Percentiles rank a stretch among this genome's conserved stretches.
Evolutionary conservation across 2,329 filamentous ascomycete species (phyloP).

Genomic region (Elsinoe fawcettii): DNA sequence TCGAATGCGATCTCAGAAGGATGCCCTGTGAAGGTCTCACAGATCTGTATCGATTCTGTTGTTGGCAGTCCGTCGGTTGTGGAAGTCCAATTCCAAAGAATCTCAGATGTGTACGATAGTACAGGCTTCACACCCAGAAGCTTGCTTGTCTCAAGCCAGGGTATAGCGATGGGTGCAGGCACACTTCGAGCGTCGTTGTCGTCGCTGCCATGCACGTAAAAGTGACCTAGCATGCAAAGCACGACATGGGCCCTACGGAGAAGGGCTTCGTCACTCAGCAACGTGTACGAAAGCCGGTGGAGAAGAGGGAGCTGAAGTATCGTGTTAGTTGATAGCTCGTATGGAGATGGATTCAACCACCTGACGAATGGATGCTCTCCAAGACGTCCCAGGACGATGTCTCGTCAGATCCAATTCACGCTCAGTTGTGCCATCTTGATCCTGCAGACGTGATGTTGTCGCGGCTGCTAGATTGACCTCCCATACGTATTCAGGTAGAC

Average conservation of each 20-base stretch:
- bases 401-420: background rate
- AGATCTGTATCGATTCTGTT: background rate
- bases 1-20: background rate
- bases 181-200: background rate
- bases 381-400: background rate
- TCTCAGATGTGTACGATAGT: background rate
- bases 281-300: background rate
- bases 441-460: too few relatives aligned
- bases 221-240: background rate
- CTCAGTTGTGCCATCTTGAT: too few relatives aligned
- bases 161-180: background rate
- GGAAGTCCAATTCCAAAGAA: background rate
- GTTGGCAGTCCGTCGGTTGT: background rate
- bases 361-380: background rate
- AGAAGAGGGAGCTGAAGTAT: background rate
- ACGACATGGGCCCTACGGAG: background rate
- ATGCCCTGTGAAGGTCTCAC: background rate
- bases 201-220: background rate
- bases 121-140: background rate
- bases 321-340: background rate
- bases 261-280: background rate
- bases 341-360: background rate
- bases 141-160: background rate
- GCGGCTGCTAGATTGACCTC: background rate
- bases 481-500: background rate